Evolutionary conservation across 2,329 filamentous ascomycete genomes (phyloP), one percentile per base, ranked within the genome.

Genomic region (Arthrobotrys sinensis): DNA sequence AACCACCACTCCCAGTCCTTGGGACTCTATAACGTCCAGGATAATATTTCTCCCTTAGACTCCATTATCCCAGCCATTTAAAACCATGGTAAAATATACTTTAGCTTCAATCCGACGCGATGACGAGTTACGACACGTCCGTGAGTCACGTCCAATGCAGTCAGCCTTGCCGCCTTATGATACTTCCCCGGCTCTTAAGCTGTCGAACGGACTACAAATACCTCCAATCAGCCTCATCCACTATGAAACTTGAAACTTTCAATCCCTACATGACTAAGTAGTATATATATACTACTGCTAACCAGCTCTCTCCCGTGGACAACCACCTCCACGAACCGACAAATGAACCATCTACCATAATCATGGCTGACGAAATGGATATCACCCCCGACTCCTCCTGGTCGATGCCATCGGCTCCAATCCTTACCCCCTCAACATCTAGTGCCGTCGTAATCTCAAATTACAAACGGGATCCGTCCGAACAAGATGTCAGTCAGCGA

Each of bases 401-500:
- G 73, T 77, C 73, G 1, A 36, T 77, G 12, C 73, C 66, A 8
- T 71, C 60, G 3, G 73, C 66, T 19, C 66, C 73, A 11, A 32
- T 62, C 12, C 66, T 77, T 19, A 77, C 73, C 2, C 73, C 73
- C 0, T 77, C 73, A 6, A 34, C 50, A 36, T 77, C 73, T 1
- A 66, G 57, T 45, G 73, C 73, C 14, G 60, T 77, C 6, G 16
- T 77, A 7, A 66, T 77, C 40, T 70, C 65, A 5, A 57, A 60
- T 36, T 40, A 34, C n/a, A 38, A 67, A 14, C 19, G 50, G 2
- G 50, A 71, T 21, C 73, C 73, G 8, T 67, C 32, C 40, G 66
- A 71, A 28, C 60, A 77, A 10, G 73, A 77, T 77, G 73, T 70
- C 60, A 77, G 66, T 52, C 50, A 77, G n/a, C 73, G 73, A 40